Evolutionary conservation across 345 rosid species (phyloP), one percentile per base, ranked within the genome.

Genomic region (Psidium guajava): DNA sequence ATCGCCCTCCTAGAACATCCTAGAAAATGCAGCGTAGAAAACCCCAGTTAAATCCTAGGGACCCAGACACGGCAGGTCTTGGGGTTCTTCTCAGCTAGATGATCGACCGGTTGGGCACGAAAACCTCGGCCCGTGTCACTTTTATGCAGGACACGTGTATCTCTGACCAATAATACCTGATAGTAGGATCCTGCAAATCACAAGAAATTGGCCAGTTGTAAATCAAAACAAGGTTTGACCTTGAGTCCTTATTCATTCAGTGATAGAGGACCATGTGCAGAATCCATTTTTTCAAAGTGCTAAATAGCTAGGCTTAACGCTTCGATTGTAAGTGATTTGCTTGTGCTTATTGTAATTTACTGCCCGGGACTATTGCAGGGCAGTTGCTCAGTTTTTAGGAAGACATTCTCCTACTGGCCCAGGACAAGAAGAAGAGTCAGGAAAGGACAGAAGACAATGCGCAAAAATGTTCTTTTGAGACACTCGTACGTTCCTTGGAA

Each of bases 381-480:
- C 94, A 82, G 89, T 93, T 88, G 98, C 92, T 85, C 91, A 90
- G 61, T 94, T 89, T 89, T 91, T 95, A 53, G 85, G 88, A 85
- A 88, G 86, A 42, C 89, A 89, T 75, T 93, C 95, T 85, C 93
- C 94, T 6, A 81, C 28, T 18, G 84, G 88, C 85, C 88, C 90
- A 16, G 22, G 52, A 42, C 84, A 91, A n/a, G 93, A 90, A 55
- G 85, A 87, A 42, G 59, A 73, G 55, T 85, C 86, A 12, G 89
- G 88, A 55, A 97, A 92, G 91, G 90, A 90, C 50, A 92, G 96
- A 87, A 94, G 90, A 86, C 21, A 93, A 44, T 91, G 95, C 83
- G 96, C 98, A 87, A 92, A 96, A 80, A 97, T 97, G 99, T 97
- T 97, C 5, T 87, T 97, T 81, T 49, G 96, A 97, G 87, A 94